These are phyloP conservation scores for Tardiomyces depauwii DNA, from an alignment of 1,139 yeast species.

Conservation along the genomic window DNA sequence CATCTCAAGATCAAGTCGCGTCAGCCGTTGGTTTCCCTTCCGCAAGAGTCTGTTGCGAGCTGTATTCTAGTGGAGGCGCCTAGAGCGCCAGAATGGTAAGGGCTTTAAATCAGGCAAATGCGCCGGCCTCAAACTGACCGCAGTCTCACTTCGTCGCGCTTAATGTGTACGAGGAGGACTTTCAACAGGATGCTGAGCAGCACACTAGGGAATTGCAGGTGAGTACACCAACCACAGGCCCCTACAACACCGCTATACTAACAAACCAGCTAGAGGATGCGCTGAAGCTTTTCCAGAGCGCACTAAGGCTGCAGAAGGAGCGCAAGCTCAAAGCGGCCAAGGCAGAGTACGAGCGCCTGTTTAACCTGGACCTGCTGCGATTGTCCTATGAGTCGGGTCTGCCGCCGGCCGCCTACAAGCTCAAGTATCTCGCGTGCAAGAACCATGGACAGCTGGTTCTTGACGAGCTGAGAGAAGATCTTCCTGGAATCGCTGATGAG, in stretches of 20 bases:
- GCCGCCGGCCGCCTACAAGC: constrained; percentile 61
- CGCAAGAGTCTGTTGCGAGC: too few relatives aligned
- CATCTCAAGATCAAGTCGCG: too few relatives aligned
- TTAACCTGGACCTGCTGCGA: constrained; percentile 53
- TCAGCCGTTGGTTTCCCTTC: too few relatives aligned
- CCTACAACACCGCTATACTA: neutral
- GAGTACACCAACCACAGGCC: constrained; percentile 20
- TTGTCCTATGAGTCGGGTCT: constrained; percentile 21
- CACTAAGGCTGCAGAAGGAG: constrained; percentile 49
- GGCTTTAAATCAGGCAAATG: too few relatives aligned
- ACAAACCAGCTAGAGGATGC: constrained; percentile 62
- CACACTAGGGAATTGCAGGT: constrained; percentile 70
- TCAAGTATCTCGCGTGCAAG: constrained; percentile 68
- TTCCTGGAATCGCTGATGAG: constrained; percentile 16
- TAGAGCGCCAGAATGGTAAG: neutral
- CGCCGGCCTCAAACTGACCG: neutral
- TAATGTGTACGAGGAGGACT: constrained; percentile 63
- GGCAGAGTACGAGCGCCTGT: constrained; percentile 46
- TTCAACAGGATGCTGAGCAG: constrained; percentile 61
- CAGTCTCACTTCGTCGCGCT: constrained; percentile 71
- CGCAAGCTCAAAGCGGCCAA: constrained; percentile 41
- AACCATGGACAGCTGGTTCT: constrained; percentile 70
- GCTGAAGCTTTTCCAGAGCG: constrained; percentile 60
- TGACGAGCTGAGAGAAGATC: constrained; percentile 30
- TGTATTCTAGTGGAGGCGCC: too few relatives aligned